phyloP scores from a whole-genome alignment of 345 rosid genomes.

The Corymbia maculata region DNA sequence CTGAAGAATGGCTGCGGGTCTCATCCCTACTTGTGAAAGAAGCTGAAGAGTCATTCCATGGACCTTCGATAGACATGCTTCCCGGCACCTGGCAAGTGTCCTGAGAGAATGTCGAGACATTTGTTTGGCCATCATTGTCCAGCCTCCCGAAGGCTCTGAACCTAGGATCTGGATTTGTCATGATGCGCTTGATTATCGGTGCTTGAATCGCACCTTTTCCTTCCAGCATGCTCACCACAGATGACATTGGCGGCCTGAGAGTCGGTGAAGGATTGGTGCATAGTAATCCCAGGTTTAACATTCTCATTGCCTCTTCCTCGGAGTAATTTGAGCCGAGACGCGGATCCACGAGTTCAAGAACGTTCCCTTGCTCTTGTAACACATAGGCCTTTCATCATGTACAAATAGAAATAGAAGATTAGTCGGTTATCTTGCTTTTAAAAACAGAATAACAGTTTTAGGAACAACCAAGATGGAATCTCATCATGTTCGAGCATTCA shows the following conservation, averaged over 20 bases:
- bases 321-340: conserved; percentile 45
- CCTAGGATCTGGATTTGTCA: conserved; percentile 41
- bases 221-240: conserved; percentile 74
- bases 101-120: conserved; percentile 24
- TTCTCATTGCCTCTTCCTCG: conserved; percentile 48
- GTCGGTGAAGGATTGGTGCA: conserved; percentile 95
- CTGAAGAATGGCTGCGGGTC: conserved; percentile 10
- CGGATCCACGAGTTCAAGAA: conserved; percentile 75
- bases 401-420: background rate
- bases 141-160: conserved; percentile 71
- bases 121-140: conserved; percentile 56
- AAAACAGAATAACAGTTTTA: background rate
- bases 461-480: background rate
- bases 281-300: conserved; percentile 63
- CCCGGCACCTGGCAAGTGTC: conserved; percentile 25
- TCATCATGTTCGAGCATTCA: background rate
- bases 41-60: conserved; percentile 49
- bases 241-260: conserved; percentile 78
- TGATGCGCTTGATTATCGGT: conserved; percentile 49
- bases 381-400: conserved; percentile 60
- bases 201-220: conserved; percentile 68
- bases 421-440: background rate
- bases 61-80: conserved; percentile 49
- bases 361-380: conserved; percentile 87
- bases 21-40: conserved; percentile 29